These are phyloP conservation scores for Trichoderma pleuroti DNA, from an alignment of 2,329 filamentous ascomycete species.

Conservation along the genomic window DNA sequence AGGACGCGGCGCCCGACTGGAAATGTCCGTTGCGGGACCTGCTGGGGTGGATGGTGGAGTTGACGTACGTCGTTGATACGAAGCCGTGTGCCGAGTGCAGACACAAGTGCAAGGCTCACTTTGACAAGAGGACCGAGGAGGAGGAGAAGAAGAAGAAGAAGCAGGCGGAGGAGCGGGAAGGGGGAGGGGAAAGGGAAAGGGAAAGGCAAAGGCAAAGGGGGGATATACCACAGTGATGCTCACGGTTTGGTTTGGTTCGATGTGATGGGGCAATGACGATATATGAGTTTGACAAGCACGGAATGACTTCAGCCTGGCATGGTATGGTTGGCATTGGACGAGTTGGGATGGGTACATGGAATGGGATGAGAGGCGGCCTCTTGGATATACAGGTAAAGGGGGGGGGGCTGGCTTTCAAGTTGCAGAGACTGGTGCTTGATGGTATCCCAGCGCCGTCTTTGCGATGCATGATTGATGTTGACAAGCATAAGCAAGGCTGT, in stretches of 20 bases:
- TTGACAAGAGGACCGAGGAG: slow-evolving; percentile 11
- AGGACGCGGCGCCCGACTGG: slow-evolving; percentile 7
- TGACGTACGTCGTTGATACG: slow-evolving; percentile 9
- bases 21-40: slow-evolving; percentile 1
- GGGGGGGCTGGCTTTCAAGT: background rate
- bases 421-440: background rate
- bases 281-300: background rate
- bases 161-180: no score
- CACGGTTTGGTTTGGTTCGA: background rate
- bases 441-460: background rate
- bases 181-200: background rate
- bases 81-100: slow-evolving; percentile 4
- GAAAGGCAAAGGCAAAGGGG: background rate
- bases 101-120: background rate
- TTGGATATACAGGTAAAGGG: no score
- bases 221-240: background rate
- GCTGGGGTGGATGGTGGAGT: slow-evolving; percentile 5
- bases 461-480: background rate
- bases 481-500: background rate
- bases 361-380: background rate
- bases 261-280: background rate
- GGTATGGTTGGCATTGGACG: background rate
- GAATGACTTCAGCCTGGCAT: background rate
- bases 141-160: no score
- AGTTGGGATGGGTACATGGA: background rate